Evolutionary conservation across 805 yeast genomes (phyloP), one percentile per base, ranked within the genome.

Genomic region (Saturnispora galanensis): DNA sequence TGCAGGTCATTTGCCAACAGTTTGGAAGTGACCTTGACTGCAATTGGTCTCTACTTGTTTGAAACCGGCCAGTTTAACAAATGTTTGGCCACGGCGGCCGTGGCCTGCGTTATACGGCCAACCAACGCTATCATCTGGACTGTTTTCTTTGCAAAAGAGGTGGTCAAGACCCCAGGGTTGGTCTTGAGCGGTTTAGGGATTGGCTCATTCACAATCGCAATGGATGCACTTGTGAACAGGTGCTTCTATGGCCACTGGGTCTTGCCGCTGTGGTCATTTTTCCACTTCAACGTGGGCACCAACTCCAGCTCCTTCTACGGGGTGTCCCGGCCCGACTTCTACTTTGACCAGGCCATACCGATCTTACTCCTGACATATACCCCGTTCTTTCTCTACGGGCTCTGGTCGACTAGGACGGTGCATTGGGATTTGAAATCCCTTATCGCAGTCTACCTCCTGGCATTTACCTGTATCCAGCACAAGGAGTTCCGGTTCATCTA

Each of bases 401-500:
- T 33, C 2, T 35, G 56, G 44, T 43, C 42, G 55, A 16, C 39
- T 5, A 2, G 13, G 43, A 50, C 28, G 30, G 32, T n/a, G 18
- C 17, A 34, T 26, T n/a, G 50, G 13, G 63, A 50, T 10, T 56
- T 7, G 52, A 71, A 45, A 45, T 43, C 52, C 47, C 38, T 59
- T 51, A 48, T 41, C 0, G 15, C 70, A 0, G 44, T 73, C 5
- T 81, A 81, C 38, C 41, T 84, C 1, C 40, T 63, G 0, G 66
- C 70, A 0, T 86, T 84, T 53, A 84, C 96, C 0, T 42, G 67
- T 2, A 73, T 93, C 15, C 66, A 73, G 10, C 99, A 93, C 61
- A 93, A 93, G 58, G 99, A 93, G 58, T 84, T 88, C 53, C 71
- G 99, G 38, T 93, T 93, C 59, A 69, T 94, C 13, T 87, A 81